These are phyloP conservation scores for Aspergillus quadrilineatus DNA, from an alignment of 2,329 filamentous ascomycete genomes.

Conservation along the genomic window DNA sequence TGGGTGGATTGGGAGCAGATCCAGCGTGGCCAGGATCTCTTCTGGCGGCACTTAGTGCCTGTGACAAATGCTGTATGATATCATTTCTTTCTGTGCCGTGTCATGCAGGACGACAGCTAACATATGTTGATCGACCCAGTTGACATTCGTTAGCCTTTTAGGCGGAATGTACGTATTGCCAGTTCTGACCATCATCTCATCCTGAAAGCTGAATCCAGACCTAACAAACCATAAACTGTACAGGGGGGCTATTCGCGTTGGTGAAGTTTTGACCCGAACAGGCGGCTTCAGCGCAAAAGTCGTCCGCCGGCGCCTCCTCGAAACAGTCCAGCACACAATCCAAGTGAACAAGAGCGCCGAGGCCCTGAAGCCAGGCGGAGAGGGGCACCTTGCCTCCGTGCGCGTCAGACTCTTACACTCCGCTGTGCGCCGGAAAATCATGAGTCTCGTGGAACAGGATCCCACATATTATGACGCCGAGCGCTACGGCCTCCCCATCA, in stretches of 20 bases:
- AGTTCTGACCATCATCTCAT: background rate
- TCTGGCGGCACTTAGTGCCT: conserved; percentile 71
- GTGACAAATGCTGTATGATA: conserved; percentile 54
- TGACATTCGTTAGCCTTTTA: conserved; percentile 29
- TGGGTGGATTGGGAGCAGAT: conserved; percentile 80
- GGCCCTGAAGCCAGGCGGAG: conserved; percentile 66
- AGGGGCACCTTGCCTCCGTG: conserved; percentile 63
- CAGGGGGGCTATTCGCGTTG: conserved; percentile 64
- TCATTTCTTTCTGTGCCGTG: background rate
- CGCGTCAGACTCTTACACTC: conserved; percentile 69
- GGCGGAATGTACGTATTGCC: conserved; percentile 25
- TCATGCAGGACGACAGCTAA: background rate
- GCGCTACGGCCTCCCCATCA: conserved; percentile 65
- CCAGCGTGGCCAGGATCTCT: conserved; percentile 68
- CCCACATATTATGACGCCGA: conserved; percentile 63
- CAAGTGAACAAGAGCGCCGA: conserved; percentile 65
- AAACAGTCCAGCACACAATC: conserved; percentile 73
- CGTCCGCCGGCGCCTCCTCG: conserved; percentile 63
- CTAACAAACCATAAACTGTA: conserved; percentile 2
- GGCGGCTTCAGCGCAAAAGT: conserved; percentile 70
- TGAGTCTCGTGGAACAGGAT: conserved; percentile 55
- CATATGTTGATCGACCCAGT: conserved; percentile 10
- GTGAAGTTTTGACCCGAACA: conserved; percentile 70
- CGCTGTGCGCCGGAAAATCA: conserved; percentile 63
- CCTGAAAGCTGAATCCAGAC: background rate